Conservation (phyloP, 352 stramenopile species). For the Phytophthora constricta region DNA sequence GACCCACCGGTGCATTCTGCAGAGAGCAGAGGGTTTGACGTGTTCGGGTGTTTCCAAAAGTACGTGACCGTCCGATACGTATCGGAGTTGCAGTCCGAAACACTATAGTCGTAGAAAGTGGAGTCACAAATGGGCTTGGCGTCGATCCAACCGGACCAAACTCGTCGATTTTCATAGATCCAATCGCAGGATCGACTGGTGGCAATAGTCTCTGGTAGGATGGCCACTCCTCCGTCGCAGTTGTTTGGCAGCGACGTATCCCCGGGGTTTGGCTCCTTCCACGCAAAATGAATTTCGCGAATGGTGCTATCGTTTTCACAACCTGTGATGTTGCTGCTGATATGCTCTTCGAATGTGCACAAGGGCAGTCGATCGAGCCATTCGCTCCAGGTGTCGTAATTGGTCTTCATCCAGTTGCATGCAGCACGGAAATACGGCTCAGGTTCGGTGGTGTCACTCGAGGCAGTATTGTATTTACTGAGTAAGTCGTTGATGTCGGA, state of each 20-base stretch:
- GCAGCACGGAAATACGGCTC: constrained; percentile 39
- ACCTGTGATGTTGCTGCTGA: constrained; percentile 29
- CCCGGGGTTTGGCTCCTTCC: constrained; percentile 43
- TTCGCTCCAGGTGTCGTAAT: constrained; percentile 44
- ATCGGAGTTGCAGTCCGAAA: constrained; percentile 31
- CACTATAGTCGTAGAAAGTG: constrained; percentile 37
- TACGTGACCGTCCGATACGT: constrained; percentile 21
- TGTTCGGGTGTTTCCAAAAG: constrained; percentile 37
- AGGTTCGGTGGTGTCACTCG: constrained; percentile 10
- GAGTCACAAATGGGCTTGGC: constrained; percentile 38
- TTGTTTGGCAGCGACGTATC: constrained; percentile 44
- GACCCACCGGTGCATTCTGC: constrained; percentile 34
- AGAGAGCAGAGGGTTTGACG: constrained; percentile 16
- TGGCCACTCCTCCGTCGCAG: constrained; percentile 45
- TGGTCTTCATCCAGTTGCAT: background rate
- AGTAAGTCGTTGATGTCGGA: constrained; percentile 52
- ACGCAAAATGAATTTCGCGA: constrained; percentile 45
- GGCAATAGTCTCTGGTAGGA: constrained; percentile 28
- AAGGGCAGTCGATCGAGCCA: constrained; percentile 51
- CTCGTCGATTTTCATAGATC: constrained; percentile 24
- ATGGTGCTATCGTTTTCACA: constrained; percentile 30
- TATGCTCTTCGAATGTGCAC: constrained; percentile 41
- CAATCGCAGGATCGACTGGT: constrained; percentile 44
- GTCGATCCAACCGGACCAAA: constrained; percentile 35
- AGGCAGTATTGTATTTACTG: constrained; percentile 19